These are phyloP conservation scores for Fusarium papillatum DNA, from an alignment of 2,329 filamentous ascomycete genomes.

Conservation along the genomic window DNA sequence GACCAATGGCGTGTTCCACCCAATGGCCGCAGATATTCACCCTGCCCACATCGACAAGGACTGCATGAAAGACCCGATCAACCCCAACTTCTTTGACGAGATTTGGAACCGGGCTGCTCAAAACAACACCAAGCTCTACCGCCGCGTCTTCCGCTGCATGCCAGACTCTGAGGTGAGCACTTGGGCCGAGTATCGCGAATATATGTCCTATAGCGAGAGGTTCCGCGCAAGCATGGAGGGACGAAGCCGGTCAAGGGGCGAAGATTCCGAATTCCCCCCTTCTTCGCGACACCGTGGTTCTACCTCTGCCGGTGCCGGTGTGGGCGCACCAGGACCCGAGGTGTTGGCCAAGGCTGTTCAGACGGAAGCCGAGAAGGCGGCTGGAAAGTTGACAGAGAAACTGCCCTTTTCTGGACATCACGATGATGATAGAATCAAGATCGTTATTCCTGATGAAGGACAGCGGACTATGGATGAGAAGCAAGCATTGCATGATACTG, in stretches of 20 bases:
- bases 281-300: constrained; percentile 48
- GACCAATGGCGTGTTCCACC: constrained; percentile 60
- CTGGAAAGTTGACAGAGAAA: constrained; percentile 47
- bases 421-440: constrained; percentile 49
- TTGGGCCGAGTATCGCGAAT: constrained; percentile 95
- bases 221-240: constrained; percentile 78
- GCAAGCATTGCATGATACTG: constrained; percentile 46
- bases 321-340: constrained; percentile 58
- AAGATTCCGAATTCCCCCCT: constrained; percentile 62
- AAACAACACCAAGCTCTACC: constrained; percentile 96
- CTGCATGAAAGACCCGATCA: constrained; percentile 94
- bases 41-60: constrained; percentile 84
- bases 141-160: constrained; percentile 96
- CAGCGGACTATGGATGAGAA: constrained; percentile 57
- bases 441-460: constrained; percentile 48
- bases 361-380: constrained; percentile 50
- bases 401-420: constrained; percentile 28
- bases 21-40: constrained; percentile 76
- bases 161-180: constrained; percentile 94
- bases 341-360: constrained; percentile 52
- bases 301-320: constrained; percentile 54
- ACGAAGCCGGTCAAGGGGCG: constrained; percentile 61
- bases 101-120: constrained; percentile 89
- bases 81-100: constrained; percentile 85
- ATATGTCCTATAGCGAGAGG: constrained; percentile 79